Evolutionary conservation across 2,329 filamentous ascomycete species (phyloP).

Genomic region (Stemphylium lycopersici): DNA sequence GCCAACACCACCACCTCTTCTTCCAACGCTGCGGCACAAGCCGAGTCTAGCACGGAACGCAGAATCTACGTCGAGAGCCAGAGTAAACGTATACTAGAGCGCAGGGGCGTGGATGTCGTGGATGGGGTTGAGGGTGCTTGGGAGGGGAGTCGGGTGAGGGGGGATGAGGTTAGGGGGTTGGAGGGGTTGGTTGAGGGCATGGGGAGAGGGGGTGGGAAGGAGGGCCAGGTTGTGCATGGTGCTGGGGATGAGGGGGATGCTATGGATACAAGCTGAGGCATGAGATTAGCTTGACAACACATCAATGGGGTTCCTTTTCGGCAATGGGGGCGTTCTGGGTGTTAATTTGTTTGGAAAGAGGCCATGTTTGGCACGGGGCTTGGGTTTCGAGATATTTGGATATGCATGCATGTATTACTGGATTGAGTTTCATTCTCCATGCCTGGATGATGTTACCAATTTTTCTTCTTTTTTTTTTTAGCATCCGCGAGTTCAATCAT

Average conservation of each 20-base stretch:
- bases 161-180: conserved; percentile 40
- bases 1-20: conserved; percentile 17
- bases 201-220: conserved; percentile 4
- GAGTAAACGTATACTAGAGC: conserved; percentile 77
- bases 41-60: conserved; percentile 64
- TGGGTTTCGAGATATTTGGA: no score
- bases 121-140: conserved; percentile 44
- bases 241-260: conserved; percentile 21
- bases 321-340: no score
- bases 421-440: no score
- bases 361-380: no score
- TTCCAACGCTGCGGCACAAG: not conserved
- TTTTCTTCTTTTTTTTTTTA: no score
- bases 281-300: no score
- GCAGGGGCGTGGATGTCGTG: conserved; percentile 66
- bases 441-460: no score
- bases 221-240: not conserved
- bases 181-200: conserved; percentile 35
- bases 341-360: no score
- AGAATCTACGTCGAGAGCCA: conserved; percentile 83
- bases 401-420: no score
- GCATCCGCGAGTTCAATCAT: no score
- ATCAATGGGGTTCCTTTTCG: no score
- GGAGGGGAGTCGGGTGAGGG: conserved; percentile 31
- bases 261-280: conserved; percentile 32